phyloP scores from a whole-genome alignment of 2,329 filamentous ascomycete species.

The Apiospora kogelbergensis region DNA sequence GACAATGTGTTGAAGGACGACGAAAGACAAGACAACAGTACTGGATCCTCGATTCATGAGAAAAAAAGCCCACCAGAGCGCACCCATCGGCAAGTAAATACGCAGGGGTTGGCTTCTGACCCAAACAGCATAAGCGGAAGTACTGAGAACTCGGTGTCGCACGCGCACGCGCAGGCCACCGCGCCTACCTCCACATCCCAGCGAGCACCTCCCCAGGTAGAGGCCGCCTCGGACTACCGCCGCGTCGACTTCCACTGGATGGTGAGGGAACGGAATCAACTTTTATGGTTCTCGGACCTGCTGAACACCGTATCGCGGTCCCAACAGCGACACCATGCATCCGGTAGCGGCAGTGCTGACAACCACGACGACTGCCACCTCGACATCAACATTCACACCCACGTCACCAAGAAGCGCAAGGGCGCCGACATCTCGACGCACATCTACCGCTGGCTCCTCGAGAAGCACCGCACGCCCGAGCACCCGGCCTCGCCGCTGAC shows the following conservation, averaged over 20 bases:
- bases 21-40: not conserved
- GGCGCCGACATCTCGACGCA: slow-evolving; percentile 45
- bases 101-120: not conserved
- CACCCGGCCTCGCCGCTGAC: slow-evolving; percentile 54
- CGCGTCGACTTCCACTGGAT: slow-evolving; percentile 62
- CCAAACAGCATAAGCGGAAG: not conserved
- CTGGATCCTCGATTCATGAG: not conserved
- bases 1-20: not conserved
- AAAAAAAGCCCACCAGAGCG: not conserved
- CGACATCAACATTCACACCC: slow-evolving; percentile 55
- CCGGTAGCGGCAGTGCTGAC: not conserved
- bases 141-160: not conserved
- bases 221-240: slow-evolving; percentile 35
- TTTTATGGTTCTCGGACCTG: slow-evolving; percentile 58
- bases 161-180: not conserved
- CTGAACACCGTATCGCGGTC: slow-evolving; percentile 47
- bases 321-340: slow-evolving; percentile 35
- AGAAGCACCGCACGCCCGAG: slow-evolving; percentile 52
- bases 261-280: slow-evolving; percentile 55
- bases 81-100: not conserved
- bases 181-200: not conserved
- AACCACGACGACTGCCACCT: slow-evolving; percentile 31
- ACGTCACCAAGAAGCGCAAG: slow-evolving; percentile 56
- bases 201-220: not conserved
- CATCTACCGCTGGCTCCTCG: slow-evolving; percentile 56